These are phyloP conservation scores for Boletellus deceptivus DNA, from an alignment of 1,284 basidiomycete genomes.

Conservation along the genomic window DNA sequence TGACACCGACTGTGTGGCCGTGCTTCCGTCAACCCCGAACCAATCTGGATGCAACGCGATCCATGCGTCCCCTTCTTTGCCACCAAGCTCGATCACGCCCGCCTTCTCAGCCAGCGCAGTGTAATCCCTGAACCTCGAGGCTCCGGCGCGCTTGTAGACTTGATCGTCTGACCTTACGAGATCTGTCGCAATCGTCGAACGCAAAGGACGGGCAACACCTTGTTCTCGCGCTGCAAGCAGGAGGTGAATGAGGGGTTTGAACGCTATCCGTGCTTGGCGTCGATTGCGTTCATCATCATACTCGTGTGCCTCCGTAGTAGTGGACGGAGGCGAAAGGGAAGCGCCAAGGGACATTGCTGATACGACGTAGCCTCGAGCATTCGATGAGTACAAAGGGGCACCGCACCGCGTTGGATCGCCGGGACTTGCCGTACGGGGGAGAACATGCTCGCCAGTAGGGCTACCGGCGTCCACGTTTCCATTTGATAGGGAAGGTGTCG, in stretches of 20 bases:
- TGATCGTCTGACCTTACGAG: conserved; percentile 35
- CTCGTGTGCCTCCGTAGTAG: conserved; percentile 1
- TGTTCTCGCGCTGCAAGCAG: conserved; percentile 29
- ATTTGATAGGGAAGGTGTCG: conserved; percentile 4
- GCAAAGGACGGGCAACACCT: conserved; percentile 36
- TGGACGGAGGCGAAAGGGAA: conserved; percentile 8
- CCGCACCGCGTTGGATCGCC: conserved; percentile 6
- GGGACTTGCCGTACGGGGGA: neutral
- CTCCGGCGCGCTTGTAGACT: conserved; percentile 44
- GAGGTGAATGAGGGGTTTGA: conserved; percentile 24
- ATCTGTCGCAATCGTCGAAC: conserved; percentile 39
- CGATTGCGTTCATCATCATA: conserved; percentile 1
- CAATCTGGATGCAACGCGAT: conserved; percentile 42
- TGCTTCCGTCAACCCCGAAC: conserved; percentile 10
- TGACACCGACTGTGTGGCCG: conserved; percentile 1
- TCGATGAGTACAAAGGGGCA: conserved; percentile 6
- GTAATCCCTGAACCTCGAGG: conserved; percentile 46
- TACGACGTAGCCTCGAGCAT: conserved; percentile 1
- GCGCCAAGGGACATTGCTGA: conserved; percentile 5
- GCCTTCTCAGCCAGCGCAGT: conserved; percentile 41
- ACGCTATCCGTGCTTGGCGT: conserved; percentile 15
- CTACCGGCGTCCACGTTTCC: conserved; percentile 5
- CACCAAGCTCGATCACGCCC: conserved; percentile 50
- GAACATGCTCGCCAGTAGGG: conserved; percentile 3
- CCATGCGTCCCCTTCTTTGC: conserved; percentile 42